phyloP scores from a whole-genome alignment of 1,139 yeast species.

The Meyerozyma guilliermondii region DNA sequence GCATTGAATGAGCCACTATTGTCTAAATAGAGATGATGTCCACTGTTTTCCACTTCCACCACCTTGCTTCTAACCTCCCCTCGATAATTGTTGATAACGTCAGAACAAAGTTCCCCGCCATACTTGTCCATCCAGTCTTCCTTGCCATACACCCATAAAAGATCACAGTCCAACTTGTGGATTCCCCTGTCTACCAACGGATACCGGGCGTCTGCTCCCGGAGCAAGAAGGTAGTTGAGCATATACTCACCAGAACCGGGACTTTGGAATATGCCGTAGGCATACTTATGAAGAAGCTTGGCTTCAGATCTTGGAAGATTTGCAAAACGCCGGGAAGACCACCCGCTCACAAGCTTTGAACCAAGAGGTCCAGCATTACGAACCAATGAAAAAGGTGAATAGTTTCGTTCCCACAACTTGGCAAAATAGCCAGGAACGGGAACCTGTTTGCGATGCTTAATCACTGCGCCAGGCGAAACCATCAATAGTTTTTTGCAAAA shows the following conservation, averaged over 20 bases:
- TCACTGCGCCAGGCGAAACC: conserved; percentile 66
- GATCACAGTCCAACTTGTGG: conserved; percentile 44
- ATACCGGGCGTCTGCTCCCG: conserved; percentile 69
- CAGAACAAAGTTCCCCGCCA: conserved; percentile 48
- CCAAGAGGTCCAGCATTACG: conserved; percentile 64
- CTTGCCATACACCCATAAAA: conserved; percentile 68
- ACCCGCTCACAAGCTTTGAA: conserved; percentile 68
- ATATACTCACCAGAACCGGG: conserved; percentile 76
- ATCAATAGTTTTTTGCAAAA: conserved; percentile 44
- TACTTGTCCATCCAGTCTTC: conserved; percentile 72
- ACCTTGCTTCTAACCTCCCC: conserved; percentile 33
- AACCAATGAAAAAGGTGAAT: conserved; percentile 66
- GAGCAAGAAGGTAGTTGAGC: conserved; percentile 61
- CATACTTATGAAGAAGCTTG: conserved; percentile 53
- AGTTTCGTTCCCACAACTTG: conserved; percentile 62
- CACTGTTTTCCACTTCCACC: conserved; percentile 47
- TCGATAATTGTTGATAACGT: conserved; percentile 24
- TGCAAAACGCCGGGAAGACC: conserved; percentile 67
- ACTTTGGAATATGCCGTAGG: conserved; percentile 66
- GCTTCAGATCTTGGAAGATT: conserved; percentile 27
- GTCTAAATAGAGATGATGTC: conserved; percentile 71
- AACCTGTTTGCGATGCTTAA: conserved; percentile 36
- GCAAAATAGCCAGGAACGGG: conserved; percentile 60
- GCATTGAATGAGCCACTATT: conserved; percentile 48
- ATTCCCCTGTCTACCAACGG: conserved; percentile 53